Base-by-base conservation (phyloP, 306 rosid genomes). In the Gastrolobium bilobum region DNA sequence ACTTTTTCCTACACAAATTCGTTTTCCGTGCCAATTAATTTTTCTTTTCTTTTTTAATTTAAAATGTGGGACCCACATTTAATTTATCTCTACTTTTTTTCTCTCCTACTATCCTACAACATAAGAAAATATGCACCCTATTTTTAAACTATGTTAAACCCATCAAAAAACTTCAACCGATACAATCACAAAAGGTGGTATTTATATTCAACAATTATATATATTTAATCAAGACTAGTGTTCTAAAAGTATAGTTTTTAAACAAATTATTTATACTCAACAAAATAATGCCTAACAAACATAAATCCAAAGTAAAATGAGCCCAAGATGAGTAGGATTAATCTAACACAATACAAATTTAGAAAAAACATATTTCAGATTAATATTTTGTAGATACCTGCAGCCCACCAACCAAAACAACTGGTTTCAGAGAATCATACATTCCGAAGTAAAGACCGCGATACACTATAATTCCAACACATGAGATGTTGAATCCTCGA, bases 371-470 rank as follows among this genome's bases (percentile, higher is more conserved):
- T 26, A 54, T 43, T 65, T 51, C 33, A 65, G 3, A 60, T 66
- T 46, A 38, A 38, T 66, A 77, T 11, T 46, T 50, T 48, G 39
- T 6, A 67, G 86, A 64, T 84, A 93, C 98, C 98, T 90, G 91
- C 86, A 91, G 7, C 0, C 66, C 86, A 64, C 92, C 98, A 71
- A 87, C 90, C 85, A 91, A 81, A 84, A 90, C 89, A 39, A 86
- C 95, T 65, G 98, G 97, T 68, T 93, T 93, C 80, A 93, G 84
- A 66, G 98, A 93, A 83, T 91, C 98, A 56, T 93, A 93, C 91
- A 93, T 81, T 85, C 98, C 98, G 78, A 94, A 91, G 83, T 91
- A 91, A 29, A 94, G 94, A 78, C 98, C 98, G 64, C 98, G 96
- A 35, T 94, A 89, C 77, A 94, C 96, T 4, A 94, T 91, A 76